Evolutionary conservation across 345 rosid genomes (phyloP), one percentile per base, ranked within the genome.

Genomic region (Geranium rotundifolium): DNA sequence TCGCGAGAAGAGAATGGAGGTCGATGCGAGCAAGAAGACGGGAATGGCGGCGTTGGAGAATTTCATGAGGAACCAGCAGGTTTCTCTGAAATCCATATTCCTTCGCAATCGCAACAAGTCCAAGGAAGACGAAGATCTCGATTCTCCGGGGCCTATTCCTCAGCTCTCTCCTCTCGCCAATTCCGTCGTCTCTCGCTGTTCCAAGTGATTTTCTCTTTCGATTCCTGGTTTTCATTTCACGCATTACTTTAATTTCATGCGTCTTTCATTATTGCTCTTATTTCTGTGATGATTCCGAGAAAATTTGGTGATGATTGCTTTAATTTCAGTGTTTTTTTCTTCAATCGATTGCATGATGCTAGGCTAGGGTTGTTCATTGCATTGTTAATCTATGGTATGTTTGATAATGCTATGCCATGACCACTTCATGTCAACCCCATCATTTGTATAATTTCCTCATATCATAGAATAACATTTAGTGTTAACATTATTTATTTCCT

Each of bases 161-260:
- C 91, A 83, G 77, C 91, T 89, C 73, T 89, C 97, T 41, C 63
- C 80, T 46, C 75, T 87, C 71, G 95, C 97, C 57, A 87, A 92
- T 67, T 84, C 95, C 71, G 96, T 92, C 71, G 96, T 89, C 75
- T 69, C 81, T 58, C 93, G 95, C 72, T 89, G 91, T 71, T 83
- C 97, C 77, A 82, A 75, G 98, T 84, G 77, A 69, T 58, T 63
- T 23, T 46, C 14, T 27, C 52, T 60, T 29, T 18, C 62, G 20
- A 27, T 60, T n/a, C 15, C 13, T n/a, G 23, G 29, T 57, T 17
- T 56, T 14, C 9, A 31, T 17, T 63, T 14, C 9, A 30, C 1
- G 5, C 49, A 46, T 56, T 19, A 52, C 15, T 27, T 20, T 52
- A 16, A 60, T 16, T 5, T n/a, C 13, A 57, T 23, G 4, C 27